Base-by-base conservation (phyloP, 768 basidiomycete genomes). In the Tulasnella sp. region DNA sequence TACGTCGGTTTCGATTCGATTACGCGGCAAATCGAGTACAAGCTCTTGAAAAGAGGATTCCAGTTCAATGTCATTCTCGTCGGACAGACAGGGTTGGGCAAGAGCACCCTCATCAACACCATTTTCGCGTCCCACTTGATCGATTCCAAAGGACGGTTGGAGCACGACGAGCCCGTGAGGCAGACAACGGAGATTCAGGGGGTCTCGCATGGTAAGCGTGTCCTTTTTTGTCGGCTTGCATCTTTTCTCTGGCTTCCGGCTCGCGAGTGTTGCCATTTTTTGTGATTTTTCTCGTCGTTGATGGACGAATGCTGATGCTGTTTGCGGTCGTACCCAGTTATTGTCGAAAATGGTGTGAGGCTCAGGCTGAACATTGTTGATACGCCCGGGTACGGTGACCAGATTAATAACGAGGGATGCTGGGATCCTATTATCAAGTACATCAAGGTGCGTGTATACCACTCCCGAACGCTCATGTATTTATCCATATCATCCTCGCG, bases 381-480 rank as follows among this genome's bases (percentile, higher is more conserved):
- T 71, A 99, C 96, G 9, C 94, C 94, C 52, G 94, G 96, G 34
- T 99, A 93, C 65, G 94, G 93, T 45, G 94, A 99, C 77, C 89
- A 92, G 66, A 81, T 99, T 69, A 94, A 99, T 80, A 99, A 99
- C 71, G 94, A 99, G 71, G 86, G 86, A 70, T 97, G 96, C 77
- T 99, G 94, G 94, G 94, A 99, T 67, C 88, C 94, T 40, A 98
- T 99, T 65, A 78, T 98, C 69, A 97, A 96, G 71, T 96, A 99
- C 71, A 97, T 97, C 76, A 91, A 93, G 75, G 65, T 63, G 21
- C 19, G 54, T 34, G 6, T 19, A 0, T 19, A 34, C 8, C 14
- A 17, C 11, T 29, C 31, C 34, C n/a, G 17, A 11, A 25, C 25
- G 11, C 36, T 14, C 31, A 3, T 12, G 17, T 42, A n/a, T 31